Conservation (phyloP, 2,329 filamentous ascomycete genomes). For the Zasmidium angulare region DNA sequence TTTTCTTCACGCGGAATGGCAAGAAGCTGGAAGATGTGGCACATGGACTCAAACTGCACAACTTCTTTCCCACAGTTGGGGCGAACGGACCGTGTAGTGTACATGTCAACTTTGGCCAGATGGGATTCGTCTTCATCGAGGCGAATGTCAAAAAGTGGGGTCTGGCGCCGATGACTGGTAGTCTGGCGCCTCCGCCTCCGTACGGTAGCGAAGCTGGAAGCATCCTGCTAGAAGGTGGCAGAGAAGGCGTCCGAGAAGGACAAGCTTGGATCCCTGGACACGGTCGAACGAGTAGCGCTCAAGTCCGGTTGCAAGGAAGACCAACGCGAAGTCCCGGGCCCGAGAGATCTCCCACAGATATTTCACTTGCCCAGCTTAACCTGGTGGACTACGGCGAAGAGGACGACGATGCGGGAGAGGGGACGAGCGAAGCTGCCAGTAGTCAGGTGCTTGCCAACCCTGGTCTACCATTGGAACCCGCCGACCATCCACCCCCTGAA, state of each 20-base stretch:
- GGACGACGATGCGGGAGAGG: conserved; percentile 27
- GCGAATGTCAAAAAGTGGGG: conserved; percentile 99
- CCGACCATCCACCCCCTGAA: conserved; percentile 45
- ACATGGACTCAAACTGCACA: conserved; percentile 89
- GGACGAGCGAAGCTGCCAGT: conserved; percentile 23
- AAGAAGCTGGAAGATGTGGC: conserved; percentile 95
- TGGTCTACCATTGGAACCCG: conserved; percentile 33
- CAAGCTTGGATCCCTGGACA: conserved; percentile 62
- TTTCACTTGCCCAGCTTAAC: conserved; percentile 84
- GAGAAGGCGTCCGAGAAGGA: conserved; percentile 54
- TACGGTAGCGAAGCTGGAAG: conserved; percentile 97
- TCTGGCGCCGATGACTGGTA: conserved; percentile 91
- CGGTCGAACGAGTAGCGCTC: conserved; percentile 72
- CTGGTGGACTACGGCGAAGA: conserved; percentile 61
- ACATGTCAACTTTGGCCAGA: conserved; percentile 97
- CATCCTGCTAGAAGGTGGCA: conserved; percentile 84
- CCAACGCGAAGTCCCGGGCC: conserved; percentile 81
- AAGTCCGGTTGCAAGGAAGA: conserved; percentile 67
- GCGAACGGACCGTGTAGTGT: conserved; percentile 90
- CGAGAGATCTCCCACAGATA: conserved; percentile 87
- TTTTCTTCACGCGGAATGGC: conserved; percentile 98
- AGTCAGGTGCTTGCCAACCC: conserved; percentile 24
- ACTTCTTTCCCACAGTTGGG: conserved; percentile 97
- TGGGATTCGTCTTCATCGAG: conserved; percentile 98
- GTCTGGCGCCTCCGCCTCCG: conserved; percentile 88